These are phyloP conservation scores for Amyloporia xantha DNA, from an alignment of 768 basidiomycete genomes.

Conservation along the genomic window DNA sequence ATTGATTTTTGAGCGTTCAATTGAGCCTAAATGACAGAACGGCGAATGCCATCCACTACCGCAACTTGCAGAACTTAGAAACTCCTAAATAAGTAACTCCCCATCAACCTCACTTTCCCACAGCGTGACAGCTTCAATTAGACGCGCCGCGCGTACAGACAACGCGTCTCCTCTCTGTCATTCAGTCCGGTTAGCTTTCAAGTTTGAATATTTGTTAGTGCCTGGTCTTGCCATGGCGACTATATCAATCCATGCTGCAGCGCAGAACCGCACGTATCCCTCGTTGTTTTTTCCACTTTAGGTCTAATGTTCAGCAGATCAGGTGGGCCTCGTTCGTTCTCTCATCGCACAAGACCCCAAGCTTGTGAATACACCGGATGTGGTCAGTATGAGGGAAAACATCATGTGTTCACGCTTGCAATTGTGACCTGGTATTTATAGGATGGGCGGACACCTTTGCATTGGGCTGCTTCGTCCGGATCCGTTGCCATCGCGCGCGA, in stretches of 20 bases:
- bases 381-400: conserved; percentile 43
- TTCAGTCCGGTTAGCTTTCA: no score
- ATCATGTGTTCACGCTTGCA: neutral
- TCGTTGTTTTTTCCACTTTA: neutral
- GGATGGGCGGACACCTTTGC: conserved; percentile 79
- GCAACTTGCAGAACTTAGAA: no score
- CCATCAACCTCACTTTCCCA: neutral
- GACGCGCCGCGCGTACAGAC: neutral
- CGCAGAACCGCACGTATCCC: conserved; percentile 52
- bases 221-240: no score
- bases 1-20: neutral
- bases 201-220: no score
- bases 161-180: no score
- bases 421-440: conserved; percentile 20
- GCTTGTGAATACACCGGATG: conserved; percentile 55
- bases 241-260: conserved; percentile 47
- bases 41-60: neutral
- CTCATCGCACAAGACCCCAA: conserved; percentile 57
- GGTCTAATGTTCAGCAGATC: conserved; percentile 39
- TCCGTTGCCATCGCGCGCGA: conserved; percentile 59
- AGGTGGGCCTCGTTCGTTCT: conserved; percentile 61
- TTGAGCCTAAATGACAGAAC: conserved; percentile 3
- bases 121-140: neutral
- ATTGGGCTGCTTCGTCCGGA: conserved; percentile 79
- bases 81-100: neutral